Evolutionary conservation across 1,284 basidiomycete genomes (phyloP).

Genomic region (Fistulinella cinereoalba): DNA sequence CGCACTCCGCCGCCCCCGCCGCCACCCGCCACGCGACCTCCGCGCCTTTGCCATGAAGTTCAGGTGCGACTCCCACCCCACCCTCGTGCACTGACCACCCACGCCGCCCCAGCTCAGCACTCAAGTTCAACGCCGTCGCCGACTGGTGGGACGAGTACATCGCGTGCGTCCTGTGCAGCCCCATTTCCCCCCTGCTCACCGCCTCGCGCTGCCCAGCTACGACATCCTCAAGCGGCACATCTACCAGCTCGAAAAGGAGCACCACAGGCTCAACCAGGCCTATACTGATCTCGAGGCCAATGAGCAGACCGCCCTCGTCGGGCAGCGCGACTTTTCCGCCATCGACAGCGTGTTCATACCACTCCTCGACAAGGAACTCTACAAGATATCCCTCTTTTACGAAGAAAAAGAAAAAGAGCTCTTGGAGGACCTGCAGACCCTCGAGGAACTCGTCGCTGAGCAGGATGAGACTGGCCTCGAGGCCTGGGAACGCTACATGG

Average conservation of each 20-base stretch:
- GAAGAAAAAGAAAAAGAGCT: conserved; percentile 73
- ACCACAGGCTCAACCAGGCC: conserved; percentile 42
- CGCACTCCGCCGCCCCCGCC: not conserved
- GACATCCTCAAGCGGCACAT: conserved; percentile 85
- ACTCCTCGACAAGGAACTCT: conserved; percentile 80
- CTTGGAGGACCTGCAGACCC: conserved; percentile 54
- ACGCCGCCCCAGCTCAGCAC: conserved; percentile 51
- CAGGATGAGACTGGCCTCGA: conserved; percentile 68
- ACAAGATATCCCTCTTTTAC: conserved; percentile 85
- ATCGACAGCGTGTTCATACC: conserved; percentile 66
- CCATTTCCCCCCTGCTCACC: not conserved
- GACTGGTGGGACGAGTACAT: conserved; percentile 97
- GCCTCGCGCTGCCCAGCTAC: conserved; percentile 48
- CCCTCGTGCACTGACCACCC: not conserved
- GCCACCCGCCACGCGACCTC: conserved; percentile 10
- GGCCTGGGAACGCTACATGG: conserved; percentile 44
- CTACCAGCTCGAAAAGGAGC: conserved; percentile 78
- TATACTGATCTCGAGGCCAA: conserved; percentile 64
- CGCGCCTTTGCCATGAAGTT: conserved; percentile 55
- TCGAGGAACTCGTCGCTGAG: conserved; percentile 65
- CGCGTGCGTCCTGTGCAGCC: conserved; percentile 46
- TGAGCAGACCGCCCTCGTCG: conserved; percentile 57
- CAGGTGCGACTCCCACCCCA: conserved; percentile 38
- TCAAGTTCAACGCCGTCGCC: conserved; percentile 91
- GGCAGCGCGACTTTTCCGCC: conserved; percentile 30